phyloP scores from a whole-genome alignment of 306 rosid genomes.

The Mucuna pruriens region DNA sequence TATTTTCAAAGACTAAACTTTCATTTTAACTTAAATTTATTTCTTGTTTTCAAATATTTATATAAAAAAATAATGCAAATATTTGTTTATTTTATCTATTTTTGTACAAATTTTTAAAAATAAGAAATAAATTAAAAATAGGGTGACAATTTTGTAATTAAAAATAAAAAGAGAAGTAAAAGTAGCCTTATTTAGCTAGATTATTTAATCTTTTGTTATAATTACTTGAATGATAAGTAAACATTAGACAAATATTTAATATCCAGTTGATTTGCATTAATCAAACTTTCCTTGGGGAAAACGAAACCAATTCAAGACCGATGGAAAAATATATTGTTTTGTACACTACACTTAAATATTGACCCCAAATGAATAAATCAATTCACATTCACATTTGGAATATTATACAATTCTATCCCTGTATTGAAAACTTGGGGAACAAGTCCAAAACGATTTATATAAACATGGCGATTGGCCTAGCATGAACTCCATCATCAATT shows the following conservation, averaged over 20 bases:
- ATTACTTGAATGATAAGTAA: not conserved
- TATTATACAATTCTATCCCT: not conserved
- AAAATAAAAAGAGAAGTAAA: no score
- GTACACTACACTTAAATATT: no score
- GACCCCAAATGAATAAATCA: no score
- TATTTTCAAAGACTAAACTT: no score
- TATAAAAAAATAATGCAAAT: no score
- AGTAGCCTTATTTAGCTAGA: not conserved
- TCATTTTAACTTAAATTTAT: no score
- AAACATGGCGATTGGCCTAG: not conserved
- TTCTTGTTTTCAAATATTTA: no score
- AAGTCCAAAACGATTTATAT: constrained; percentile 7
- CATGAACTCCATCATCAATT: not conserved
- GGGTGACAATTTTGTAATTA: no score
- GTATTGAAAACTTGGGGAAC: constrained; percentile 1
- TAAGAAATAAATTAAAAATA: no score
- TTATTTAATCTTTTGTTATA: not conserved
- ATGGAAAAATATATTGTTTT: no score
- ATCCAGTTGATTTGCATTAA: not conserved
- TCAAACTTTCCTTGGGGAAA: not conserved
- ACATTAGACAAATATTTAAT: not conserved
- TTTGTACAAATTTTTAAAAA: no score
- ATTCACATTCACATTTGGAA: not conserved
- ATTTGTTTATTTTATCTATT: no score
- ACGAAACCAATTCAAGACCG: not conserved